A percentile compares a stretch with the other conserved stretches of the same genome.
Evolutionary conservation across 352 stramenopile genomes (phyloP).

Genomic region (Elongisporangium prolatum): DNA sequence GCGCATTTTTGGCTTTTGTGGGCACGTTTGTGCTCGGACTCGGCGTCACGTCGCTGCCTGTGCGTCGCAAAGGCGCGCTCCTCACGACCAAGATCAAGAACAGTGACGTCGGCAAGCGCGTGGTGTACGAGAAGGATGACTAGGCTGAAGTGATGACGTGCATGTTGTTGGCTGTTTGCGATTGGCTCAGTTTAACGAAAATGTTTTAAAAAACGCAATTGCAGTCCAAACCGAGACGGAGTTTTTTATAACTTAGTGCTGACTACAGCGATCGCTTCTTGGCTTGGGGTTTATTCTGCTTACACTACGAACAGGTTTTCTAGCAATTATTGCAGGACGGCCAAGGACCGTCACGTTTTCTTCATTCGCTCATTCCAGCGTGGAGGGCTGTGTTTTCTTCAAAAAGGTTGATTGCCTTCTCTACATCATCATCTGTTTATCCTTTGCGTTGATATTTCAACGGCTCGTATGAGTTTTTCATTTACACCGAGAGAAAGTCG

Average conservation of each 20-base stretch:
- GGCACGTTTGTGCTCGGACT: conserved; percentile 70
- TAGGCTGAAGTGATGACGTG: conserved; percentile 14
- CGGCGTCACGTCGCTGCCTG: conserved; percentile 63
- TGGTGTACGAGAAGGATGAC: conserved; percentile 76
- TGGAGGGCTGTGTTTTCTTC: background rate
- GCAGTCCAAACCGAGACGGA: background rate
- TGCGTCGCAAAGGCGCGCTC: conserved; percentile 71
- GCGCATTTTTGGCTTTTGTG: conserved; percentile 59
- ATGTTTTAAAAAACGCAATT: background rate
- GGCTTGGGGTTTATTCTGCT: background rate
- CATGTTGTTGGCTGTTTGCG: background rate
- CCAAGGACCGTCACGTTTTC: background rate
- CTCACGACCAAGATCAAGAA: conserved; percentile 79
- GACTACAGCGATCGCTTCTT: background rate
- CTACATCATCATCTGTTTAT: background rate
- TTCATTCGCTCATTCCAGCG: background rate
- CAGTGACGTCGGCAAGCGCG: conserved; percentile 72
- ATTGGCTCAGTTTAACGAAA: background rate
- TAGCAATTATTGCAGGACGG: conserved; percentile 1
- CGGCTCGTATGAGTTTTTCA: background rate
- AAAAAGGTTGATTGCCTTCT: background rate
- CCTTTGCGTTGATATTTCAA: background rate
- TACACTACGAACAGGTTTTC: background rate
- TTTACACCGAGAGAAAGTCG: background rate
- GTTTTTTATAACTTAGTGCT: background rate